Evolutionary conservation across 2,329 filamentous ascomycete genomes (phyloP).

Genomic region (Knoxdaviesia proteae): DNA sequence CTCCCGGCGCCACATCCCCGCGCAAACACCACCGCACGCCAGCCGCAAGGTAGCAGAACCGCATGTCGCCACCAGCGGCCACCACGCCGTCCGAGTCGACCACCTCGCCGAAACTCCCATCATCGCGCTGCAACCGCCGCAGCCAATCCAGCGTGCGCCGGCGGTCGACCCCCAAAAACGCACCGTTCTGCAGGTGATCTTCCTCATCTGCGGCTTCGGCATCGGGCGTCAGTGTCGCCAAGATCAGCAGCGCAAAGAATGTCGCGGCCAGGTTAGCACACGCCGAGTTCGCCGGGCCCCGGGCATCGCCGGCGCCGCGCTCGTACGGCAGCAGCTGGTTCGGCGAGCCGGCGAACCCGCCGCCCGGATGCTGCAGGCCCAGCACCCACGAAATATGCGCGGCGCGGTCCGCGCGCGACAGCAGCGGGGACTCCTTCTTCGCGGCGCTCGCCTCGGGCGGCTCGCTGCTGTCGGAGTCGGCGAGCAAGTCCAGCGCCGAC

Average conservation of each 20-base stretch:
- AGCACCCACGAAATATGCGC: slow-evolving; percentile 58
- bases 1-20: slow-evolving; percentile 30
- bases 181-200: slow-evolving; percentile 14
- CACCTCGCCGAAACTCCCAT: slow-evolving; percentile 85
- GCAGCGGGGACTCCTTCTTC: slow-evolving; percentile 18
- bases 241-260: slow-evolving; percentile 62
- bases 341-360: slow-evolving; percentile 77
- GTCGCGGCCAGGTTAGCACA: slow-evolving; percentile 63
- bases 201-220: slow-evolving; percentile 11
- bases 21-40: slow-evolving; percentile 66
- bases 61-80: slow-evolving; percentile 65
- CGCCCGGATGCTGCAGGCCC: slow-evolving; percentile 61
- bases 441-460: slow-evolving; percentile 22
- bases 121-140: slow-evolving; percentile 48
- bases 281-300: slow-evolving; percentile 1
- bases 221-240: slow-evolving; percentile 34
- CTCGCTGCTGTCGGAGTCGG: slow-evolving; percentile 16
- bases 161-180: slow-evolving; percentile 45
- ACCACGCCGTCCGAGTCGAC: slow-evolving; percentile 35
- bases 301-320: background rate
- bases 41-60: slow-evolving; percentile 72
- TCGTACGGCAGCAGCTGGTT: slow-evolving; percentile 29
- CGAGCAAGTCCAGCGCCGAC: slow-evolving; percentile 62
- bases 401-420: slow-evolving; percentile 21
- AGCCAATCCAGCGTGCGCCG: slow-evolving; percentile 54